phyloP scores from a whole-genome alignment of 805 yeast species.

The Metschnikowia henanensis region DNA sequence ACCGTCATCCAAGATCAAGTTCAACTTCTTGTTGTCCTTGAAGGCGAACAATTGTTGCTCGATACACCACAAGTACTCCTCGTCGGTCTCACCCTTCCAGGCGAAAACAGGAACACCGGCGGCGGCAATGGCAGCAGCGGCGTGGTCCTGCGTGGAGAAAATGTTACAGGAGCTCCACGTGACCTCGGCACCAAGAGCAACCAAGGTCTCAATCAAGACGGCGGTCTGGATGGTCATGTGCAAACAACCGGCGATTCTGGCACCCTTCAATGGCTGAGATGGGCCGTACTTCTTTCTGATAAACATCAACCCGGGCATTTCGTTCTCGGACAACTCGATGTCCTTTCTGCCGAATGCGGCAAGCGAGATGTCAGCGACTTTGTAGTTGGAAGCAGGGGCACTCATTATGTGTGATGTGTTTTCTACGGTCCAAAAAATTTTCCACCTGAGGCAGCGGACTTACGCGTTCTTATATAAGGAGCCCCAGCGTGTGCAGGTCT shows the following conservation, averaged over 20 bases:
- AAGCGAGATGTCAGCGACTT: conserved; percentile 96
- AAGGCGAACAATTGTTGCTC: conserved; percentile 98
- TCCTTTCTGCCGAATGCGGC: conserved; percentile 99
- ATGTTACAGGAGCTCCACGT: conserved; percentile 99
- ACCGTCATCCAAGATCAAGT: conserved; percentile 98
- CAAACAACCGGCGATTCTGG: conserved; percentile 98
- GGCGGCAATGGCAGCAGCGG: conserved; percentile 99
- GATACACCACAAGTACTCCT: conserved; percentile 98
- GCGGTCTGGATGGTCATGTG: conserved; percentile 99
- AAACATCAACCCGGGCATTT: conserved; percentile 99
- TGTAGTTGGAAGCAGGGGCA: conserved; percentile 63
- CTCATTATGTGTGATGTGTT: conserved; percentile 24
- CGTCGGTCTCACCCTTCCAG: conserved; percentile 99
- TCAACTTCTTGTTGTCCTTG: conserved; percentile 93
- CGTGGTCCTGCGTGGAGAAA: conserved; percentile 99
- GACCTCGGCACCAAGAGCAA: conserved; percentile 98
- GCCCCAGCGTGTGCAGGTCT: conserved; percentile 1
- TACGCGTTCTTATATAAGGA: conserved; percentile 4
- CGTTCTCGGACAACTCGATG: conserved; percentile 97
- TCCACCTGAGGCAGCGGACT: neutral
- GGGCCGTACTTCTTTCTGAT: conserved; percentile 91
- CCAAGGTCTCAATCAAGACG: conserved; percentile 95
- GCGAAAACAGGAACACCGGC: conserved; percentile 99
- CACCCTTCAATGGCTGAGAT: conserved; percentile 95
- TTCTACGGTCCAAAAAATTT: conserved; percentile 1